phyloP scores from a whole-genome alignment of 2,329 filamentous ascomycete species.

The Ascosphaera apis region DNA sequence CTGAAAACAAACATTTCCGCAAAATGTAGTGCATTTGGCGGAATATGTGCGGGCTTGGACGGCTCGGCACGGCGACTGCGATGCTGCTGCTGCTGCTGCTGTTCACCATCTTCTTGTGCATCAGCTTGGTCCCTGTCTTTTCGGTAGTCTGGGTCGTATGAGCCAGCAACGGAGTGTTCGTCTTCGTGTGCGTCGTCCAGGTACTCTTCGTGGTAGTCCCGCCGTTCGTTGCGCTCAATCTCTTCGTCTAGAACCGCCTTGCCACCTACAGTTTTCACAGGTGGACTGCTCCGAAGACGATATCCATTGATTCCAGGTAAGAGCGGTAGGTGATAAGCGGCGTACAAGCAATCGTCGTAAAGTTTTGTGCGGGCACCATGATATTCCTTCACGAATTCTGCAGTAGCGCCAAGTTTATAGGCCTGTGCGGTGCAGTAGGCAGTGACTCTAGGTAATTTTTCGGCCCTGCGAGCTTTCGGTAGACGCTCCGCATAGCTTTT shows the following conservation, averaged over 20 bases:
- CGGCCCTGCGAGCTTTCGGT: conserved; percentile 65
- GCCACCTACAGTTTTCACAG: conserved; percentile 77
- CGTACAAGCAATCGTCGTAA: conserved; percentile 94
- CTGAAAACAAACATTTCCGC: conserved; percentile 95
- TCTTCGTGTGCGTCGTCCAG: conserved; percentile 43
- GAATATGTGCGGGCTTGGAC: conserved; percentile 27
- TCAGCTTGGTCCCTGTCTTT: not conserved
- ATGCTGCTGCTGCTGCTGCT: no score
- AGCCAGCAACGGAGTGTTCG: conserved; percentile 20
- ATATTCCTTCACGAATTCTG: conserved; percentile 64
- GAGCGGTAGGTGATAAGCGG: conserved; percentile 78
- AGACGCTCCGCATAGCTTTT: conserved; percentile 90
- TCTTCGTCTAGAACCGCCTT: conserved; percentile 85
- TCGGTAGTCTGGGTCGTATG: no score
- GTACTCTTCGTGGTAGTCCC: conserved; percentile 81
- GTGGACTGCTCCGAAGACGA: conserved; percentile 67
- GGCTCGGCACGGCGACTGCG: conserved; percentile 1
- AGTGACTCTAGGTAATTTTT: conserved; percentile 73
- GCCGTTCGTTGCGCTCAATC: conserved; percentile 76
- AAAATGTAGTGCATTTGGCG: conserved; percentile 51
- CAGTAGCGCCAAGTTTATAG: conserved; percentile 73
- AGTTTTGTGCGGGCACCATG: conserved; percentile 86
- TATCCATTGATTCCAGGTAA: conserved; percentile 72
- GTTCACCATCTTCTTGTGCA: not conserved
- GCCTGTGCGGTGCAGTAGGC: conserved; percentile 92